Conservation (phyloP, 768 basidiomycete species). For the Cytidiella melzeri region DNA sequence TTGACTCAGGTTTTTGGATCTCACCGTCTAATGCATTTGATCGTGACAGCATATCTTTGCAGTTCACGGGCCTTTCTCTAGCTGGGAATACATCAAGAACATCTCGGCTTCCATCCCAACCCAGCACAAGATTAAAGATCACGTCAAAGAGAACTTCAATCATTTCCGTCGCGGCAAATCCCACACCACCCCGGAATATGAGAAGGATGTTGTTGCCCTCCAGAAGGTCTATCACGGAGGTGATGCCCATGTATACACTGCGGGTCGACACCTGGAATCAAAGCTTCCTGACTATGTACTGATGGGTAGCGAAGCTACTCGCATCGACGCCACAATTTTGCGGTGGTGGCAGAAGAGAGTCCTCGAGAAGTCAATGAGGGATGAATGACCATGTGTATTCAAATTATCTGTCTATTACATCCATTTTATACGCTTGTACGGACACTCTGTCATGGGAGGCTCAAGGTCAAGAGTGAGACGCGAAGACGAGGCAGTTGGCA, state of each 20-base stretch:
- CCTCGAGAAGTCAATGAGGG: background rate
- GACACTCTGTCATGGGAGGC: too few species aligned
- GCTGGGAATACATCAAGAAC: conserved; percentile 4
- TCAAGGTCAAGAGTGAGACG: too few species aligned
- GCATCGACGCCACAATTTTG: background rate
- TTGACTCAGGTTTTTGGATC: background rate
- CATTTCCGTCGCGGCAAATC: conserved; percentile 3
- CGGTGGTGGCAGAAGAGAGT: background rate
- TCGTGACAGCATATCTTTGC: conserved; percentile 4
- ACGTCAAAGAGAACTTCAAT: conserved; percentile 3
- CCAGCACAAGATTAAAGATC: conserved; percentile 2
- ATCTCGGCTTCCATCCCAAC: conserved; percentile 3
- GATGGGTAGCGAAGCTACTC: too few species aligned
- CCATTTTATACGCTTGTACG: too few species aligned
- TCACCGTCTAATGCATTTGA: background rate
- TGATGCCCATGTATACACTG: too few species aligned
- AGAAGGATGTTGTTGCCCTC: background rate
- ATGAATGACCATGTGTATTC: background rate
- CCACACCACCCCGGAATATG: background rate
- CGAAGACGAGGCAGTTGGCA: too few species aligned
- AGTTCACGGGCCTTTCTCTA: background rate
- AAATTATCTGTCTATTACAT: too few species aligned
- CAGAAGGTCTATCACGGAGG: too few species aligned
- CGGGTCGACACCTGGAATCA: too few species aligned
- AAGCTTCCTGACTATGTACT: too few species aligned